Evolutionary conservation across 768 basidiomycete genomes (phyloP), one percentile per base, ranked within the genome.

Genomic region (Albatrellus ellisii): DNA sequence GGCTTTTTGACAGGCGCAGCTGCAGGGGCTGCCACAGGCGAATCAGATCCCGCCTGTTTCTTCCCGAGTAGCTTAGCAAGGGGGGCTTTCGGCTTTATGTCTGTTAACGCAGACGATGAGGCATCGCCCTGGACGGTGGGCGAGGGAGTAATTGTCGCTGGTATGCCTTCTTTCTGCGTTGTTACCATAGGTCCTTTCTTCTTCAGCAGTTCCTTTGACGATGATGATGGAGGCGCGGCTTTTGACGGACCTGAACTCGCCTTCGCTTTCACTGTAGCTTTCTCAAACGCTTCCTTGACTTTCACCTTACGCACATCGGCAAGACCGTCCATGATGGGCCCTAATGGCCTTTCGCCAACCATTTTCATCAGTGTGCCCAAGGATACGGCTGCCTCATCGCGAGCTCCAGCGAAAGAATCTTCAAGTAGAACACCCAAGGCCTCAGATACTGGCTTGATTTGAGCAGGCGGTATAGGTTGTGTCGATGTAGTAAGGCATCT

Each of bases 331-430:
- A 94, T 71, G 6, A 85, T 65, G 1, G 87, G 87, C 54, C 83
- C 90, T 34, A 99, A 70, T 14, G 83, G 80, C 22, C 94, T 69
- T 56, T 98, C 94, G 17, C 95, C 95, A 9, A 98, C 74, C 73
- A 98, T 92, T 67, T 87, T 97, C 85, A 92, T 92, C 51, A 98
- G 62, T 0, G 77, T 80, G 14, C 94, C 95, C 26, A 99, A 66
- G 52, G 79, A 84, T 28, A 71, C 71, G 0, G 91, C 91, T n/a
- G 91, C 87, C 50, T 91, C 85, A 43, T 79, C 81, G 33, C 95
- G 73, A 20, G 91, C 88, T 24, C 84, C 84, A 56, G 88, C 94
- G 47, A 76, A 79, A 9, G 84, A 72, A 56, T 99, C 95, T 59
- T 90, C 91, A 10, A 97, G 69, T 6, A 91, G 68, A 4, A 63